phyloP scores from a whole-genome alignment of 108 stramenopile species.

The Nitzschia putrida region DNA sequence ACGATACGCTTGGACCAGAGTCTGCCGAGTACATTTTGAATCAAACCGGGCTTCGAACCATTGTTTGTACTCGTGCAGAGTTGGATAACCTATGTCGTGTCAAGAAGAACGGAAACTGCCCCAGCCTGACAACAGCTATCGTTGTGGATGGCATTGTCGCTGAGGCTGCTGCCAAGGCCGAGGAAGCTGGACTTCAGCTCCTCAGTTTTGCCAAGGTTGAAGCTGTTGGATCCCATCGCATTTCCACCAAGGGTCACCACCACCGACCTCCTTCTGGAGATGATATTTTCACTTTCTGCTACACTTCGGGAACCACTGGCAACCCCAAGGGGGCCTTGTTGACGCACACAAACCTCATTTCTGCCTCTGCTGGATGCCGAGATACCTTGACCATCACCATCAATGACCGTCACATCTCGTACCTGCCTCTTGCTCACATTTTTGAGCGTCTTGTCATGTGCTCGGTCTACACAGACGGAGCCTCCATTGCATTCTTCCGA shows the following conservation, averaged over 20 bases:
- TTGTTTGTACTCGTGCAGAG: constrained; percentile 79
- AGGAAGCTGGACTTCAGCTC: constrained; percentile 56
- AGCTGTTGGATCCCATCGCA: constrained; percentile 69
- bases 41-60: constrained; percentile 78
- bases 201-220: constrained; percentile 82
- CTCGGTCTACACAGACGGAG: constrained; percentile 68
- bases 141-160: constrained; percentile 75
- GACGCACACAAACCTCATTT: constrained; percentile 84
- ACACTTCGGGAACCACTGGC: constrained; percentile 51
- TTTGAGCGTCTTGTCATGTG: constrained; percentile 83
- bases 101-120: constrained; percentile 57
- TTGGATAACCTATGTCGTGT: constrained; percentile 68
- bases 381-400: constrained; percentile 29
- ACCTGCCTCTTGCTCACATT: constrained; percentile 95
- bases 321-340: constrained; percentile 91
- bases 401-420: constrained; percentile 89
- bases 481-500: constrained; percentile 83
- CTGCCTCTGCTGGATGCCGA: constrained; percentile 55
- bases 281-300: constrained; percentile 81
- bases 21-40: constrained; percentile 84
- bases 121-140: constrained; percentile 53
- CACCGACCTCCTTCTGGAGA: constrained; percentile 67
- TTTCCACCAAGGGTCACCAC: constrained; percentile 58
- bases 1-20: constrained; percentile 94
- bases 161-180: constrained; percentile 55